These are phyloP conservation scores for Niebla homalea DNA, from an alignment of 495 filamentous ascomycete genomes.

Conservation along the genomic window DNA sequence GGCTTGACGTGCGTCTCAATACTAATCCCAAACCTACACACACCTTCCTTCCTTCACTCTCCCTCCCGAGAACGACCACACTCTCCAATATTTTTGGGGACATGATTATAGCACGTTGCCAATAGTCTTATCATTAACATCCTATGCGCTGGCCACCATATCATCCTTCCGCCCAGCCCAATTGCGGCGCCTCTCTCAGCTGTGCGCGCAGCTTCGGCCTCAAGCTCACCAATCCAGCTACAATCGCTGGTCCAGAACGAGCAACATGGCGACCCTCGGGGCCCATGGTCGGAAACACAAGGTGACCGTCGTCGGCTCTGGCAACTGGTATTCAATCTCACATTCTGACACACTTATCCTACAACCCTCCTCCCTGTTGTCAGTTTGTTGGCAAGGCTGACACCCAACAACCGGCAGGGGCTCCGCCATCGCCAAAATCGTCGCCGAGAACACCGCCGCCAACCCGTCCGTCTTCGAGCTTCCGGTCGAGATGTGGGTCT, in stretches of 20 bases:
- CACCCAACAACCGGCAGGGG: constrained; percentile 47
- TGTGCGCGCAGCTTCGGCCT: neutral
- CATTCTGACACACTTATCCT: too few species aligned
- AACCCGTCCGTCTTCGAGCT: constrained; percentile 70
- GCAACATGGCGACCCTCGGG: constrained; percentile 30
- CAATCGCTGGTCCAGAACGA: neutral
- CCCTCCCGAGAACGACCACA: too few species aligned
- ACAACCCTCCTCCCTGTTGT: neutral
- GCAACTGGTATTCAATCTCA: constrained; percentile 60
- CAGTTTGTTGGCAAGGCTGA: constrained; percentile 2
- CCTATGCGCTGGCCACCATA: neutral
- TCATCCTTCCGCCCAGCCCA: neutral
- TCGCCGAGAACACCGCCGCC: constrained; percentile 76
- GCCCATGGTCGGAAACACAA: constrained; percentile 63
- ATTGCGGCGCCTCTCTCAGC: neutral
- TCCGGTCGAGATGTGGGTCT: constrained; percentile 96
- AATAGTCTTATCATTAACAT: neutral
- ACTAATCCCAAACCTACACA: too few species aligned
- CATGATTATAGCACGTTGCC: neutral
- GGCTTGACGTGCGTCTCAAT: too few species aligned
- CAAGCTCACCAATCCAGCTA: neutral
- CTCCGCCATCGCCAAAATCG: constrained; percentile 90
- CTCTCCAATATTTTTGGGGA: too few species aligned
- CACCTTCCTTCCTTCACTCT: too few species aligned
- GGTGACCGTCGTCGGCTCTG: constrained; percentile 86